Conservation (phyloP, 73 alveolate genomes). For the Tetrahymena thermophila region DNA sequence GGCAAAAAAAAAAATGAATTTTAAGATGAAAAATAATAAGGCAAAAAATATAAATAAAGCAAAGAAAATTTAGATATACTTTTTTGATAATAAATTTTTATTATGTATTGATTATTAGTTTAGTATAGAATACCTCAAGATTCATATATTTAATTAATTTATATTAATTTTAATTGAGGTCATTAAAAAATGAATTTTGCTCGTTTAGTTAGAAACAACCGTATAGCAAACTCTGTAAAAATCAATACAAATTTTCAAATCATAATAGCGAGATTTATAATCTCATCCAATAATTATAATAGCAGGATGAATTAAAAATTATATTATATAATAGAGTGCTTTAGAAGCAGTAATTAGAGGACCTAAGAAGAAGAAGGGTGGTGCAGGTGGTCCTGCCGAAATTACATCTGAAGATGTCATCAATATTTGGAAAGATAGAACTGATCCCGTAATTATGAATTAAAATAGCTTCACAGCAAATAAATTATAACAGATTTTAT, state of each 20-base stretch:
- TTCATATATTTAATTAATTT: neutral
- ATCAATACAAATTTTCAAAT: neutral
- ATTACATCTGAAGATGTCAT: neutral
- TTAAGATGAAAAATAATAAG: neutral
- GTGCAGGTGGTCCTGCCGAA: conserved; percentile 4
- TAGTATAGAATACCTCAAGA: neutral
- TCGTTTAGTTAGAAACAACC: neutral
- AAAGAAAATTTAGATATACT: neutral
- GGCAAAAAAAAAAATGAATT: neutral
- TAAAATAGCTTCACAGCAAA: neutral
- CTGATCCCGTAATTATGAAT: neutral
- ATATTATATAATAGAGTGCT: neutral
- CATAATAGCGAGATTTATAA: neutral
- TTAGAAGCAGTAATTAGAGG: neutral
- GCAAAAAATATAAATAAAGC: neutral
- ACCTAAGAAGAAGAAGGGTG: neutral
- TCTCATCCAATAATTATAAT: neutral
- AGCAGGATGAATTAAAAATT: neutral
- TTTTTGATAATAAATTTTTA: neutral
- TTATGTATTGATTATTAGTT: neutral
- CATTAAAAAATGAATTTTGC: neutral
- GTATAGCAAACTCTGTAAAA: neutral
- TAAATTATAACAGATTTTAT: too few relatives aligned
- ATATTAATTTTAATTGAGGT: neutral
- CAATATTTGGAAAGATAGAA: neutral